Evolutionary conservation across 345 rosid species (phyloP).

Genomic region (Eucalyptus sp.): DNA sequence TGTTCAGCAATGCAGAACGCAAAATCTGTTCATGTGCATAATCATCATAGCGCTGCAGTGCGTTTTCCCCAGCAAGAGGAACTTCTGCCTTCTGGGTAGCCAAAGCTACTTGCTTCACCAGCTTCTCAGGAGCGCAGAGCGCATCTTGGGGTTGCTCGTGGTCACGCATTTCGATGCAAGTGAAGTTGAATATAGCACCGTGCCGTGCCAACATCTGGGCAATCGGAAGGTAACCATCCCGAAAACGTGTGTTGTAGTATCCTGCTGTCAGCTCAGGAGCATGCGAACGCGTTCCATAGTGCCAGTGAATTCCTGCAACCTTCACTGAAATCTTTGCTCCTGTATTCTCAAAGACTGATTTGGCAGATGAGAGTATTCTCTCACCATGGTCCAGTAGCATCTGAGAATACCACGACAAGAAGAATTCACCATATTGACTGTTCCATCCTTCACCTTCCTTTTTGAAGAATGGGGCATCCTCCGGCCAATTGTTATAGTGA

Average conservation of each 20-base stretch:
- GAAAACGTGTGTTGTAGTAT: constrained; percentile 79
- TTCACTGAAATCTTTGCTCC: constrained; percentile 77
- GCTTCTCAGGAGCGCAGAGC: constrained; percentile 87
- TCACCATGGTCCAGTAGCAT: constrained; percentile 79
- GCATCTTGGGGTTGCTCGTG: constrained; percentile 97
- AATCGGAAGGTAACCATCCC: constrained; percentile 88
- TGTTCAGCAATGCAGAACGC: constrained; percentile 45
- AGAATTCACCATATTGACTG: constrained; percentile 73
- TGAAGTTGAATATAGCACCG: constrained; percentile 87
- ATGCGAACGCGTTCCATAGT: constrained; percentile 86
- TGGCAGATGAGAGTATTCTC: constrained; percentile 59
- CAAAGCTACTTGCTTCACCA: constrained; percentile 77
- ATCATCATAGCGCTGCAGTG: constrained; percentile 72
- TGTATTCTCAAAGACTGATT: constrained; percentile 25
- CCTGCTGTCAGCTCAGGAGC: constrained; percentile 99
- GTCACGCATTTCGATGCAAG: constrained; percentile 94
- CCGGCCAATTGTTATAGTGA: constrained; percentile 91
- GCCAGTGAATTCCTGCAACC: constrained; percentile 97
- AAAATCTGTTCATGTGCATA: constrained; percentile 70
- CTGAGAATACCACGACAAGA: constrained; percentile 89
- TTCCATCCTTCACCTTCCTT: constrained; percentile 90
- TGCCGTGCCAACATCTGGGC: constrained; percentile 88
- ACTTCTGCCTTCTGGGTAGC: constrained; percentile 61
- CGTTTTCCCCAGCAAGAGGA: constrained; percentile 91
- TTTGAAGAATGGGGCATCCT: constrained; percentile 73